Evolutionary conservation across 2,329 filamentous ascomycete genomes (phyloP), one percentile per base, ranked within the genome.

Genomic region (Fusarium sp.): DNA sequence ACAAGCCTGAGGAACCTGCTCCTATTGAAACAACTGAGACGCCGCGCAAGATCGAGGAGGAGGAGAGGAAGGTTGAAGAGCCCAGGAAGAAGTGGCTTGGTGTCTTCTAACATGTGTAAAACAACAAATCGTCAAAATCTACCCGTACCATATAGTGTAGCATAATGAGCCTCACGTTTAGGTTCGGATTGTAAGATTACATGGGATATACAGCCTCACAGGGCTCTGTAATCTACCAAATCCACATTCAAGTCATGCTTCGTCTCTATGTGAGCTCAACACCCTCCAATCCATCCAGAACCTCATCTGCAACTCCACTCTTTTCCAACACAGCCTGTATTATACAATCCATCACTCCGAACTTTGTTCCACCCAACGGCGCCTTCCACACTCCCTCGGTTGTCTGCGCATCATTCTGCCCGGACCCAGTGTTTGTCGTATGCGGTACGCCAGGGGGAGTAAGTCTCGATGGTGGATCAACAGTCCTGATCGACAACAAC

Each of bases 351-450:
- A 98, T 78, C 15, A 95, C 80, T 5, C 78, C 80, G 69, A 92
- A 85, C 79, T 91, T 93, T 33, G 94, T 87, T 2, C 94, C 94
- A 35, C 94, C 94, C 29, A 93, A 77, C 29, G 91, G 90, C 35
- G 93, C 90, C 70, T 86, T 90, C 94, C 94, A 97, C 25, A 97
- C 91, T 2, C 91, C 89, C 56, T 90, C 88, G 19, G 84, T 78
- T 48, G 84, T 78, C 51, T 84, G 80, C 37, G 85, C 85, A 57
- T 87, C 82, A 13, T 75, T 73, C 27, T 65, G 60, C 57, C 71
- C 57, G 53, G 66, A 70, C n/a, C 77, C 49, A n/a, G 50, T 72
- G 74, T 89, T 90, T 41, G 84, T 79, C 3, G 83, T 79, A 71
- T 90, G 87, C 2, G 88, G 83, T 11, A 91, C 82, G 15, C 89